Evolutionary conservation across 805 yeast species (phyloP), one percentile per base, ranked within the genome.

Genomic region (Maudiozyma pseudohumilis): DNA sequence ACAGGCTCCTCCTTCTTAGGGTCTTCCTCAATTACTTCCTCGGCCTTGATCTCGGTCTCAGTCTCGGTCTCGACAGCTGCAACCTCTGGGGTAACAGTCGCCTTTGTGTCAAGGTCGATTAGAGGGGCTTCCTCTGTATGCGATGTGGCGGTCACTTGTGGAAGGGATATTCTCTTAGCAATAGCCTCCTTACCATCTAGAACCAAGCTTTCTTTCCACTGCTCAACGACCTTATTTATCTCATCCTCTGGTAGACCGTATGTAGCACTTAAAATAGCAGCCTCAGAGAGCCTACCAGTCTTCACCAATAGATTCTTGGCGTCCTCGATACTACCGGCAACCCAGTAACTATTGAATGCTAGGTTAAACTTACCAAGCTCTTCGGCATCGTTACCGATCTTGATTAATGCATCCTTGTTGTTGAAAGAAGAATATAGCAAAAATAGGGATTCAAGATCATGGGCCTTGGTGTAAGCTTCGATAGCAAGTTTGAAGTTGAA

Each of bases 341-440:
- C 66, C 97, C 97, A 92, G 59, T 77, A 77, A 10, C 95, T 81
- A 55, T 84, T 86, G 68, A 87, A 92, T 19, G 97, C 95, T 40
- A 88, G 67, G 59, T 92, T 92, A 61, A 77, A 84, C 56, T 80
- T 80, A 34, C 96, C 96, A 32, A 66, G 70, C n/a, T 58, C 64
- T 48, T 72, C 76, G 34, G 95, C 88, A 33, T 64, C 61, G 39
- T 68, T 66, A 5, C 92, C 95, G 27, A 89, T 69, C 39, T 66
- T 64, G 16, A 64, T 57, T 44, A 92, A 71, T 28, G 75, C 80
- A 8, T 60, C 63, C 48, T 66, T 67, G 59, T 85, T 70, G 55
- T 85, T 88, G 34, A 88, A 71, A 6, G 95, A 81, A 8, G 95
- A 77, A 61, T 87, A 76, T 45, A 92, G 61, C 47, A 89, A 72